A percentile compares a stretch with the other conserved stretches of the same genome.
phyloP scores from a whole-genome alignment of 1,284 basidiomycete species.

The Phellopilus nigrolimitatus region DNA sequence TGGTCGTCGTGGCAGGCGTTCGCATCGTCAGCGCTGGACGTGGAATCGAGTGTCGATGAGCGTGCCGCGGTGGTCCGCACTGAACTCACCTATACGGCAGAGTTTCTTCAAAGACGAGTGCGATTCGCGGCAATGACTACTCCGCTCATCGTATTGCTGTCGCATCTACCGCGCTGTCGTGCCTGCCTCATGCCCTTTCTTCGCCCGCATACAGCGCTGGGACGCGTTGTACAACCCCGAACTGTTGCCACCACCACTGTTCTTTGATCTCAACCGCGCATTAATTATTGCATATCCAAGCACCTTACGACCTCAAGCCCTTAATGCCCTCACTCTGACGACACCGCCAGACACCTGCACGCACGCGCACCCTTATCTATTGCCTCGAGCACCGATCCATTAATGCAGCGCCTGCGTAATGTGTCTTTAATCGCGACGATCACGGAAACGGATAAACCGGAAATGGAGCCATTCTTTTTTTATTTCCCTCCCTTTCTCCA shows the following conservation, averaged over 20 bases:
- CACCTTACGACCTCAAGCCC: conserved; percentile 11
- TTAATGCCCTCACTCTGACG: conserved; percentile 13
- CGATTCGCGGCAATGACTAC: not conserved
- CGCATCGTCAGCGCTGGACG: conserved; percentile 16
- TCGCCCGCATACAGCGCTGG: not conserved
- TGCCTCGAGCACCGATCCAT: not conserved
- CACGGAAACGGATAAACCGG: not conserved
- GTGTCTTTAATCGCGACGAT: not conserved
- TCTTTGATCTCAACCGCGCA: not conserved
- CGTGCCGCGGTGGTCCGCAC: conserved; percentile 13
- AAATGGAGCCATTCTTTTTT: not conserved
- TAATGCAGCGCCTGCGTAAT: not conserved
- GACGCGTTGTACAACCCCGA: not conserved
- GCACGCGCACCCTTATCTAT: not conserved
- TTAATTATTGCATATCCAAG: conserved; percentile 13
- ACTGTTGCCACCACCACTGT: conserved; percentile 5
- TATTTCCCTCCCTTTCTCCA: no score
- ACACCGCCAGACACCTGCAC: not conserved
- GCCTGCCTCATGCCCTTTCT: not conserved
- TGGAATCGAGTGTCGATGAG: conserved; percentile 20
- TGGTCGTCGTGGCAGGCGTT: conserved; percentile 11
- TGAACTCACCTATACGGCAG: conserved; percentile 9
- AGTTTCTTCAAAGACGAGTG: conserved; percentile 2
- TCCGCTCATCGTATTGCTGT: not conserved
- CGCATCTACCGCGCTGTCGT: not conserved